Evolutionary conservation across 306 rosid species (phyloP).

Genomic region (Prunus armeniaca): DNA sequence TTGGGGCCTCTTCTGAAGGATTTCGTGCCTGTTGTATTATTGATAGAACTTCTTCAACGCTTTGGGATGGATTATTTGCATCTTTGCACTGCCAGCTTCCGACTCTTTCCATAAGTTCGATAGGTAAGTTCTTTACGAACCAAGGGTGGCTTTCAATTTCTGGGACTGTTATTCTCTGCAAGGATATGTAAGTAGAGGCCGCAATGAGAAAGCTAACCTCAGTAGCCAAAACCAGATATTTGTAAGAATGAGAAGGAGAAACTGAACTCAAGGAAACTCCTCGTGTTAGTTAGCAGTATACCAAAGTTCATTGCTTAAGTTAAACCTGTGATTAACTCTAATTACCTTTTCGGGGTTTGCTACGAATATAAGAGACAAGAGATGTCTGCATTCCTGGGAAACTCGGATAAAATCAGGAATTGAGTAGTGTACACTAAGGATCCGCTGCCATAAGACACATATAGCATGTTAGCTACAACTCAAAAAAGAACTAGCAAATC

Average conservation of each 20-base stretch:
- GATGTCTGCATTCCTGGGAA: conserved; percentile 63
- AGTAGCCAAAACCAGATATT: neutral
- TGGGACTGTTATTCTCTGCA: conserved; percentile 61
- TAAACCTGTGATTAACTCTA: neutral
- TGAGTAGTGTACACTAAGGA: conserved; percentile 54
- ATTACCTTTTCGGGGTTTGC: conserved; percentile 68
- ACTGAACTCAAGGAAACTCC: no score
- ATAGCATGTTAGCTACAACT: conserved; percentile 13
- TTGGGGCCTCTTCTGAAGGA: conserved; percentile 11
- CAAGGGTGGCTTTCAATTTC: conserved; percentile 67
- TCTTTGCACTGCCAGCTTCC: conserved; percentile 63
- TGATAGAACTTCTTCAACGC: conserved; percentile 58
- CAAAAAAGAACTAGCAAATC: neutral
- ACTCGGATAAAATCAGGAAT: conserved; percentile 56
- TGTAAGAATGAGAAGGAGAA: neutral
- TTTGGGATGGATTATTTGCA: conserved; percentile 59
- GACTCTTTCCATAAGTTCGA: conserved; percentile 55
- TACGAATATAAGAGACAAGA: conserved; percentile 64
- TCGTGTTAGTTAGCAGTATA: no score
- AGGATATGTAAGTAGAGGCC: neutral
- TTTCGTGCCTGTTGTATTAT: conserved; percentile 65
- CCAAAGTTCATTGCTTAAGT: neutral
- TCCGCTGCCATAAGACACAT: conserved; percentile 51
- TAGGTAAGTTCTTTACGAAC: conserved; percentile 68
- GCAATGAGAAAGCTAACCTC: neutral